A percentile compares a stretch with the other conserved stretches of the same genome.
These are phyloP conservation scores for Neopestalotiopsis rosae DNA, from an alignment of 2,329 filamentous ascomycete genomes.

Conservation along the genomic window DNA sequence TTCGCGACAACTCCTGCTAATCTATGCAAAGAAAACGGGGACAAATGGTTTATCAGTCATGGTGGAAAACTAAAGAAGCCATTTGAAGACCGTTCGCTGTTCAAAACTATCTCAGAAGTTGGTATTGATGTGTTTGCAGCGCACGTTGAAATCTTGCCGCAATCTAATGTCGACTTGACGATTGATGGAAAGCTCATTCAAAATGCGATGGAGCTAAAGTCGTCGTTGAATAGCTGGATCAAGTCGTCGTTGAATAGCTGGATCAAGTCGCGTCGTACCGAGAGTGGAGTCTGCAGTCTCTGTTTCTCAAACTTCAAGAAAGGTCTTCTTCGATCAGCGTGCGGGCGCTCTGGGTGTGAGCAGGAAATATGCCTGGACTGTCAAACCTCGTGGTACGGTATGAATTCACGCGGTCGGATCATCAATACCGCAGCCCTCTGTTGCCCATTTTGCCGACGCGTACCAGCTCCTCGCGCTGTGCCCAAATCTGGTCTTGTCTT, in stretches of 20 bases:
- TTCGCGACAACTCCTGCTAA: constrained; percentile 42
- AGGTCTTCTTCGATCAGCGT: constrained; percentile 44
- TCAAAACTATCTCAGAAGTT: constrained; percentile 39
- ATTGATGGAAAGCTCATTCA: constrained; percentile 46
- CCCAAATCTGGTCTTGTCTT: constrained; percentile 38
- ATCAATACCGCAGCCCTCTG: constrained; percentile 53
- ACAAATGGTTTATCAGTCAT: constrained; percentile 50
- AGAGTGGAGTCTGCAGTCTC: constrained; percentile 48
- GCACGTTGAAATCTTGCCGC: constrained; percentile 43
- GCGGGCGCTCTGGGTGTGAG: constrained; percentile 49
- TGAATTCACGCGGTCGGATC: constrained; percentile 47
- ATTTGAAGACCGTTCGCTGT: constrained; percentile 47
- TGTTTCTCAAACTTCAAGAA: constrained; percentile 48
- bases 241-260: constrained; percentile 39
- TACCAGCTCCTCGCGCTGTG: constrained; percentile 43
- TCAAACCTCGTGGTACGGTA: constrained; percentile 49
- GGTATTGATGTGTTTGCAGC: constrained; percentile 39
- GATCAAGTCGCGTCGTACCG: constrained; percentile 42
- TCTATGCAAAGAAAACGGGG: constrained; percentile 47
- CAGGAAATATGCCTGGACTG: constrained; percentile 50
- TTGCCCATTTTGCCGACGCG: constrained; percentile 56
- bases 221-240: constrained; percentile 43
- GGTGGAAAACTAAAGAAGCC: constrained; percentile 38
- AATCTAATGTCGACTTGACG: constrained; percentile 30
- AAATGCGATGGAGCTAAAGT: constrained; percentile 43